A percentile compares a stretch with the other conserved stretches of the same genome.
These are phyloP conservation scores for Conidiobolus incongruus DNA, from an alignment of 371 early-diverging fungal genomes.

Conservation along the genomic window DNA sequence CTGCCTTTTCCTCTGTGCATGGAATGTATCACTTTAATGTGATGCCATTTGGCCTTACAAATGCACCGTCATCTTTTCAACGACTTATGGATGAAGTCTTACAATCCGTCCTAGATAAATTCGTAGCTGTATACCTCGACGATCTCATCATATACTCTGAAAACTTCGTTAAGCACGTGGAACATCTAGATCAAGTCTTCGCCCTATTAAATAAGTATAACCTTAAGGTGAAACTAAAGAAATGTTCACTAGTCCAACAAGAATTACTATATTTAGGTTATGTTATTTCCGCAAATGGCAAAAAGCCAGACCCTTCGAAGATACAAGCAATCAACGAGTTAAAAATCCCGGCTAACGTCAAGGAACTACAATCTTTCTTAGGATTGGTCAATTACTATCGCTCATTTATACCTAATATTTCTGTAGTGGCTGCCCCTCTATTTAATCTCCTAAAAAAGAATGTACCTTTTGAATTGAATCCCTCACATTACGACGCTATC, in stretches of 20 bases:
- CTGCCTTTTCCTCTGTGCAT: slow-evolving; percentile 20
- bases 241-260: slow-evolving; percentile 13
- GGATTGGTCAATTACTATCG: slow-evolving; percentile 13
- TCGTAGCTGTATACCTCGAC: slow-evolving; percentile 16
- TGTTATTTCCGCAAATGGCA: slow-evolving; percentile 9
- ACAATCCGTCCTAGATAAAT: slow-evolving; percentile 7
- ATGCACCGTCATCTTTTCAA: slow-evolving; percentile 16
- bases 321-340: slow-evolving; percentile 6
- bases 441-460: slow-evolving; percentile 12
- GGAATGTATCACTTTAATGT: slow-evolving; percentile 18
- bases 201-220: slow-evolving; percentile 8
- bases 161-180: slow-evolving; percentile 11
- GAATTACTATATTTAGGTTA: slow-evolving; percentile 14
- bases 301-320: slow-evolving; percentile 7
- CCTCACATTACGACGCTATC: neutral
- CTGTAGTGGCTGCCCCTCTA: slow-evolving; percentile 5
- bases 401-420: slow-evolving; percentile 11
- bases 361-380: slow-evolving; percentile 10
- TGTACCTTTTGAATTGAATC: slow-evolving; percentile 12
- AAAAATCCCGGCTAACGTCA: slow-evolving; percentile 4
- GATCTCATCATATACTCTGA: slow-evolving; percentile 17
- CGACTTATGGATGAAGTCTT: no score
- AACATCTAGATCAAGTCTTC: slow-evolving; percentile 12
- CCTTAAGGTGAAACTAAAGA: slow-evolving; percentile 12
- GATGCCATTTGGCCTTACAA: slow-evolving; percentile 14